A percentile compares a stretch with the other conserved stretches of the same genome.
Evolutionary conservation across 768 basidiomycete genomes (phyloP).

Genomic region (Paxillus rubicundulus): DNA sequence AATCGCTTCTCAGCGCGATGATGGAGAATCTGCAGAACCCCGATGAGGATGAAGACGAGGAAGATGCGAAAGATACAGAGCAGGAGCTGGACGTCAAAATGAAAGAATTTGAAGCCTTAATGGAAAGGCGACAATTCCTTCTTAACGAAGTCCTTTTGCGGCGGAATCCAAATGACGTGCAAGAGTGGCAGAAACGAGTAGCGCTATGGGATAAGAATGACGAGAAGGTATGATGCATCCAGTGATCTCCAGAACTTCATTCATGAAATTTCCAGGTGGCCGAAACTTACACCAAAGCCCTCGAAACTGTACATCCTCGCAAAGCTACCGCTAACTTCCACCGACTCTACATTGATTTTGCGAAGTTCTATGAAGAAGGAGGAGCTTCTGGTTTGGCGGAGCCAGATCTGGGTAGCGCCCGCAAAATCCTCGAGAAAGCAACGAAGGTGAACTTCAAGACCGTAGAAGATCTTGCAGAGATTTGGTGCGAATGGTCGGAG

Average conservation of each 20-base stretch:
- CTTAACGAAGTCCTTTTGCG: slow-evolving; percentile 93
- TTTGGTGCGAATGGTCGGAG: slow-evolving; percentile 99
- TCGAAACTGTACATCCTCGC: slow-evolving; percentile 84
- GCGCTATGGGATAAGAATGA: slow-evolving; percentile 93
- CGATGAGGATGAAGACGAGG: slow-evolving; percentile 76
- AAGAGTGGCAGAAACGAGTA: slow-evolving; percentile 98
- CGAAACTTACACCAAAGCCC: slow-evolving; percentile 86
- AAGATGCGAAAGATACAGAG: slow-evolving; percentile 74
- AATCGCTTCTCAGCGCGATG: slow-evolving; percentile 82
- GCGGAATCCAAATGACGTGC: slow-evolving; percentile 95
- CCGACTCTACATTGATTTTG: slow-evolving; percentile 90
- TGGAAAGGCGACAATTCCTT: slow-evolving; percentile 93
- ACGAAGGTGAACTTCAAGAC: slow-evolving; percentile 88
- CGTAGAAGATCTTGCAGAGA: slow-evolving; percentile 97
- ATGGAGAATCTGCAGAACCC: slow-evolving; percentile 82
- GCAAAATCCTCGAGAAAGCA: slow-evolving; percentile 92
- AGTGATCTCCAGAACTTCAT: not conserved
- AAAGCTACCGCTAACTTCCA: slow-evolving; percentile 91
- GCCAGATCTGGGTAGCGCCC: slow-evolving; percentile 76
- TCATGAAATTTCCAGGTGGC: slow-evolving; percentile 57
- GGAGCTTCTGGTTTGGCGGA: slow-evolving; percentile 80
- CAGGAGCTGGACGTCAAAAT: slow-evolving; percentile 82
- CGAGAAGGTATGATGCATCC: slow-evolving; percentile 61
- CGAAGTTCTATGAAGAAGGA: slow-evolving; percentile 96
- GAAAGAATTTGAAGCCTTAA: slow-evolving; percentile 90